Percentiles rank a stretch among this genome's conserved stretches.
phyloP scores from a whole-genome alignment of 2,329 filamentous ascomycete species.

The Diaporthe australafricana region DNA sequence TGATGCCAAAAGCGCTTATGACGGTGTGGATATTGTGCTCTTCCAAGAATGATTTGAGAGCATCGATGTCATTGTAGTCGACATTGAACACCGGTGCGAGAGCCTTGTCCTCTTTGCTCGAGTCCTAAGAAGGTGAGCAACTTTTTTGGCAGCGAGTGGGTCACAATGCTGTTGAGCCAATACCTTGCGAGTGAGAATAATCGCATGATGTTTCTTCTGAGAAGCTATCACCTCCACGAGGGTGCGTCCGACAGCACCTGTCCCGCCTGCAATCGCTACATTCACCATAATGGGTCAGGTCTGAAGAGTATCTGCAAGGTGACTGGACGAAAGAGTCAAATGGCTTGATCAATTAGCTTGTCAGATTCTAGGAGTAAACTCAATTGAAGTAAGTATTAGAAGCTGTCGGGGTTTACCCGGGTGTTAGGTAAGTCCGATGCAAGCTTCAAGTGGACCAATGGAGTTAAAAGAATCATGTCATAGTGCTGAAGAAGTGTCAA shows the following conservation, averaged over 20 bases:
- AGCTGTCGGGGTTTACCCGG: background rate
- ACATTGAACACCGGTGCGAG: background rate
- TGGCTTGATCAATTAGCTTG: background rate
- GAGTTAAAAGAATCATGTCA: background rate
- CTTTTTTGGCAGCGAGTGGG: background rate
- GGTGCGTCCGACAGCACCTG: background rate
- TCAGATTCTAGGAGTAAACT: background rate
- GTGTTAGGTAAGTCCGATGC: background rate
- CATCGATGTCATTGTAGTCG: background rate
- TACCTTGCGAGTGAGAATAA: constrained; percentile 2
- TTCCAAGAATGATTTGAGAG: background rate
- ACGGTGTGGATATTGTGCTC: background rate
- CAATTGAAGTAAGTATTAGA: background rate
- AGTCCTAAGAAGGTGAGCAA: background rate
- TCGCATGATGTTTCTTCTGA: background rate
- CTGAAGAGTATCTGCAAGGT: background rate
- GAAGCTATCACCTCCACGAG: background rate
- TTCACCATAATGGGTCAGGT: background rate
- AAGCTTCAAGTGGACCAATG: background rate
- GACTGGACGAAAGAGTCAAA: background rate
- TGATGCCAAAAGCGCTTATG: background rate
- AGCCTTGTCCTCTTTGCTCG: background rate
- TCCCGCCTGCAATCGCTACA: constrained; percentile 2
- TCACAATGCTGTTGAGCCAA: background rate
- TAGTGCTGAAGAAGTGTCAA: no score